Conservation (phyloP, 1,139 yeast species). For the Candida neerlandica region DNA sequence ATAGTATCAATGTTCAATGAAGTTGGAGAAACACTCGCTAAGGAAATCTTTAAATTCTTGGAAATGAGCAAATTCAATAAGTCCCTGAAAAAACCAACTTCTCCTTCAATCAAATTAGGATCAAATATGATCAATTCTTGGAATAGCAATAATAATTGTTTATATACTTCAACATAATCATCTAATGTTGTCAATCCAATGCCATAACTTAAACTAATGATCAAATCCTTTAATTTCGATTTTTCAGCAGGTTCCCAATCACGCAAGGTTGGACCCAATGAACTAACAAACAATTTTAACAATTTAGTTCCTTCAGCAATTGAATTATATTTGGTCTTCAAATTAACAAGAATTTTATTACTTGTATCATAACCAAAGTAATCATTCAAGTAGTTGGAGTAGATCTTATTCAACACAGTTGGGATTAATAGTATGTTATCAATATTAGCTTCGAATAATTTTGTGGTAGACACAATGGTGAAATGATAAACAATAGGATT, state of each 20-base stretch:
- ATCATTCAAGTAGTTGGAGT: conserved; percentile 47
- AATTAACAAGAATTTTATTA: conserved; percentile 30
- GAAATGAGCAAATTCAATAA: conserved; percentile 37
- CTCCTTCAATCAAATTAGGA: conserved; percentile 35
- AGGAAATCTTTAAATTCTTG: conserved; percentile 41
- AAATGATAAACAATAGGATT: conserved; percentile 82
- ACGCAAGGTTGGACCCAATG: conserved; percentile 43
- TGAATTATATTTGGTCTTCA: conserved; percentile 31
- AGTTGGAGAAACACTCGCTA: conserved; percentile 37
- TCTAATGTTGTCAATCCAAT: conserved; percentile 33
- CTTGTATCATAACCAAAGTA: conserved; percentile 48
- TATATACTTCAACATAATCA: conserved; percentile 32
- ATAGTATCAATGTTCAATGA: conserved; percentile 36
- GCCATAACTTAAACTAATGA: conserved; percentile 34
- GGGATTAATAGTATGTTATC: conserved; percentile 54
- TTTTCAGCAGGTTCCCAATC: conserved; percentile 25
- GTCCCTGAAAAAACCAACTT: conserved; percentile 32
- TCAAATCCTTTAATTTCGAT: conserved; percentile 28
- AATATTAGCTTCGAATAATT: conserved; percentile 57
- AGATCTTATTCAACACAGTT: conserved; percentile 45
- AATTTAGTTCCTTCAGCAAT: conserved; percentile 27
- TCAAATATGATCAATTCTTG: conserved; percentile 48
- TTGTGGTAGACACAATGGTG: conserved; percentile 61
- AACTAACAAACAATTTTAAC: conserved; percentile 35
- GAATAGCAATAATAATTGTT: conserved; percentile 31